Percentiles rank a stretch among this genome's conserved stretches.
Conservation (phyloP, 1,284 basidiomycete genomes). For the Naganishia cerealis region DNA sequence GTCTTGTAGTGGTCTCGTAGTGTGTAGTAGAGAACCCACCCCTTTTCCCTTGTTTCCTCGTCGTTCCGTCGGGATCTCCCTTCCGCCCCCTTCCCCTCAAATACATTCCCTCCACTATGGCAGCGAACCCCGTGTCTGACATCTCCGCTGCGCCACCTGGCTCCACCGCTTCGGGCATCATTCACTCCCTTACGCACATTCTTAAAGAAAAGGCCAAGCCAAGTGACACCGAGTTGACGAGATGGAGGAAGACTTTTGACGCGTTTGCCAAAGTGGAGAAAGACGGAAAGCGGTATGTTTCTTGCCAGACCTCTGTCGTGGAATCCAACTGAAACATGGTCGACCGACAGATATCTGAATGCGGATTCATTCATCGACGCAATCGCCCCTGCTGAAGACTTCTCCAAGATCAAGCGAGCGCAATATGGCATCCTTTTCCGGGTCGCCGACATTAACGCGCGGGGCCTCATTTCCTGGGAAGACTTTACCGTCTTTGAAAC, state of each 20-base stretch:
- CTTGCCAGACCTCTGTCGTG: conserved; percentile 19
- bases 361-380: conserved; percentile 84
- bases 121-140: conserved; percentile 21
- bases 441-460: conserved; percentile 77
- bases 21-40: background rate
- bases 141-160: background rate
- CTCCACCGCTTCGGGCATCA: conserved; percentile 12
- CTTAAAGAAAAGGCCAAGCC: conserved; percentile 54
- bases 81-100: background rate
- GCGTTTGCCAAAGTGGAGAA: conserved; percentile 68
- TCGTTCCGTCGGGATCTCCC: background rate
- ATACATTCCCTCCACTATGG: conserved; percentile 5
- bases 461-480: conserved; percentile 83
- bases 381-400: conserved; percentile 79
- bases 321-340: conserved; percentile 24
- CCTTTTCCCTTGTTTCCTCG: background rate
- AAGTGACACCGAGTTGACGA: conserved; percentile 75
- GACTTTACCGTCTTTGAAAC: conserved; percentile 93
- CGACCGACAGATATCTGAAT: conserved; percentile 68
- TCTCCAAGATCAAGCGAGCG: conserved; percentile 75
- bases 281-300: conserved; percentile 75
- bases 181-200: conserved; percentile 9
- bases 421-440: conserved; percentile 87
- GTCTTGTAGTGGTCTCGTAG: background rate
- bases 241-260: conserved; percentile 84